Evolutionary conservation across 78 protist genomes (phyloP).

Genomic region (Dictyostelium firmibasis): DNA sequence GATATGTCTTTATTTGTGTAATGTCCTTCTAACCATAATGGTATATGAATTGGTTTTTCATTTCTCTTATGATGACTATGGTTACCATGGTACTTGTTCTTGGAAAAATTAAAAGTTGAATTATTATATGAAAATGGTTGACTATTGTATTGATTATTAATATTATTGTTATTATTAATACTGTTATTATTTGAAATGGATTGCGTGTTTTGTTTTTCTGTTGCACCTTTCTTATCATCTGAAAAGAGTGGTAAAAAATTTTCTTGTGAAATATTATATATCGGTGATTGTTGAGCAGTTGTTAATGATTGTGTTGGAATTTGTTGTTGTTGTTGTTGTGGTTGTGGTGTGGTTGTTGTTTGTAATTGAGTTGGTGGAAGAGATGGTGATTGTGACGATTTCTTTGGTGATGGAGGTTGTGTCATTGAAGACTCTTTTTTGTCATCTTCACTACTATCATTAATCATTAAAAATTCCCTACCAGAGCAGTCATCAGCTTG

Average conservation of each 20-base stretch:
- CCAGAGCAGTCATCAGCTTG: not conserved
- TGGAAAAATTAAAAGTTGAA: not conserved
- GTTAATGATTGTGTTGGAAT: not conserved
- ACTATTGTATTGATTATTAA: not conserved
- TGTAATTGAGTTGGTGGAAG: not conserved
- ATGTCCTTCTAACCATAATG: constrained; percentile 46
- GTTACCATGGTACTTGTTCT: not conserved
- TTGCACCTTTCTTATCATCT: not conserved
- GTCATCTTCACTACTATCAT: not conserved
- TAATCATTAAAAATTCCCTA: not conserved
- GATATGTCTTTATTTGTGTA: constrained; percentile 5
- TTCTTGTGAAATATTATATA: not conserved
- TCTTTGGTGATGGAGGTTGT: not conserved
- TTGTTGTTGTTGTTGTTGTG: not conserved
- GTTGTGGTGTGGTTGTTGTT: not conserved
- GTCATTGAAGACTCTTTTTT: not conserved
- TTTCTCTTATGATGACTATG: not conserved
- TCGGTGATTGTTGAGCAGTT: not conserved
- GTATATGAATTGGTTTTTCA: not conserved
- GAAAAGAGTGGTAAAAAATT: not conserved
- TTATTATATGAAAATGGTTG: not conserved
- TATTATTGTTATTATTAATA: not conserved
- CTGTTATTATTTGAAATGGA: not conserved
- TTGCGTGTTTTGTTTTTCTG: not conserved
- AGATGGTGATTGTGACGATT: not conserved